Evolutionary conservation across 441 rosid species (phyloP), one percentile per base, ranked within the genome.

Genomic region (Bocquillonia castaneifolia): DNA sequence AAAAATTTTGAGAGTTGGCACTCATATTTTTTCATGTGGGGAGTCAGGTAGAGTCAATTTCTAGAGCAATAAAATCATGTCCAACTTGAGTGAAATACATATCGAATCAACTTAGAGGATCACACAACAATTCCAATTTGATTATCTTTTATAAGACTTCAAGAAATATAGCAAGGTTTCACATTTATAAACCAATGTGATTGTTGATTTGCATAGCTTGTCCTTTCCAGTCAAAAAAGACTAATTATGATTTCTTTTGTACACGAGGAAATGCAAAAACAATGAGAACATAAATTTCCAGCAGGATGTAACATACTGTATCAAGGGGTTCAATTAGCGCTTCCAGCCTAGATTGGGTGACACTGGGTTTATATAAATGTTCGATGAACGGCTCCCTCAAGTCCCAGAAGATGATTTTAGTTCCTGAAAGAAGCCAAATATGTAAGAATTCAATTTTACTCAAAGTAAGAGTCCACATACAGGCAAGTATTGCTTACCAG

Each of bases 361-460:
- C 96, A 64, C 74, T 85, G 36, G 94, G 91, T 81, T 84, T 92
- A 73, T 94, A 94, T 70, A 94, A 69, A 73, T 90, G 80, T 68
- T 94, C 94, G 37, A 94, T 86, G 80, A 94, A 84, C 42, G 91
- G 88, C 69, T 85, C 98, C 86, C 89, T 82, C 77, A 94, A 77
- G 83, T 94, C 98, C 79, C 88, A 92, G 80, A 94, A 94, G 74
- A 92, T 83, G 69, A 92, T 88, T 80, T 92, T 94, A 56, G 93
- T 94, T 71, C 98, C 99, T 92, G 93, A 74, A 85, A 58, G 45
- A 67, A 39, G 32, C 3, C 37, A 56, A 65, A 70, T 68, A 34
- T 63, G 69, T 70, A 68, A 77, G 60, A 22, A 23, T 69, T 66
- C 42, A 50, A 59, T 48, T 47, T 44, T 22, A 59, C n/a, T 64